A percentile compares a stretch with the other conserved stretches of the same genome.
Conservation (phyloP, 139 green algal genomes). For the Chlamydomonas incerta region DNA sequence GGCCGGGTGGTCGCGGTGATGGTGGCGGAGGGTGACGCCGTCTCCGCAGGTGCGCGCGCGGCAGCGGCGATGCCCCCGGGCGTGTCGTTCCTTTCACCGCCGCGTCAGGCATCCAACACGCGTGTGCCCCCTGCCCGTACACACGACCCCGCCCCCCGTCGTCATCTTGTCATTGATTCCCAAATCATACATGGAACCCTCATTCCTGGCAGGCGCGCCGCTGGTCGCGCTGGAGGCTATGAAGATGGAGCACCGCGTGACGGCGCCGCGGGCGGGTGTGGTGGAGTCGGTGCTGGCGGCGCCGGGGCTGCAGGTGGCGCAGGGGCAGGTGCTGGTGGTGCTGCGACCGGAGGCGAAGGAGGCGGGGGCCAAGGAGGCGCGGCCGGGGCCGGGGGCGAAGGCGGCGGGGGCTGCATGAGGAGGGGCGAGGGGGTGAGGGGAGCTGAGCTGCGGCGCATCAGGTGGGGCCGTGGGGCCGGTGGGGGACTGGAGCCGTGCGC, state of each 20-base stretch:
- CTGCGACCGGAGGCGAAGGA: not conserved
- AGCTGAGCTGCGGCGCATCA: too few relatives aligned
- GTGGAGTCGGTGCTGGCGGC: conserved; percentile 34
- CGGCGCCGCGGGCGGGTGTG: conserved; percentile 33
- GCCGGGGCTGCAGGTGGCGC: conserved; percentile 54
- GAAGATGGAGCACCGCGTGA: conserved; percentile 83
- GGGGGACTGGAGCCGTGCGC: too few relatives aligned
- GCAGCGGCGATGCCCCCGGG: too few relatives aligned
- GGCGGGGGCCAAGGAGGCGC: not conserved
- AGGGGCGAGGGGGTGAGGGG: too few relatives aligned
- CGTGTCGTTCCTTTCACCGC: too few relatives aligned
- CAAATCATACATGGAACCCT: too few relatives aligned
- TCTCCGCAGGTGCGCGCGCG: not conserved
- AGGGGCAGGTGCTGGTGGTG: conserved; percentile 55
- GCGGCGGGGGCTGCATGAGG: too few relatives aligned
- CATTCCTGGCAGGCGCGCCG: conserved; percentile 42
- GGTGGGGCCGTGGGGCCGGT: too few relatives aligned
- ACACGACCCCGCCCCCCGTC: too few relatives aligned
- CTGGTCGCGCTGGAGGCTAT: conserved; percentile 85
- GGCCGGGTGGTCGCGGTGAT: conserved; percentile 73
- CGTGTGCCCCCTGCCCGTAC: too few relatives aligned
- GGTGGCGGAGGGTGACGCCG: conserved; percentile 29
- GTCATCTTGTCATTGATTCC: too few relatives aligned
- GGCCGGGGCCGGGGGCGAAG: not conserved
- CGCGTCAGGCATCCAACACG: too few relatives aligned